Conservation (phyloP, 805 yeast species). For the Kodamaea neixiangensis region DNA sequence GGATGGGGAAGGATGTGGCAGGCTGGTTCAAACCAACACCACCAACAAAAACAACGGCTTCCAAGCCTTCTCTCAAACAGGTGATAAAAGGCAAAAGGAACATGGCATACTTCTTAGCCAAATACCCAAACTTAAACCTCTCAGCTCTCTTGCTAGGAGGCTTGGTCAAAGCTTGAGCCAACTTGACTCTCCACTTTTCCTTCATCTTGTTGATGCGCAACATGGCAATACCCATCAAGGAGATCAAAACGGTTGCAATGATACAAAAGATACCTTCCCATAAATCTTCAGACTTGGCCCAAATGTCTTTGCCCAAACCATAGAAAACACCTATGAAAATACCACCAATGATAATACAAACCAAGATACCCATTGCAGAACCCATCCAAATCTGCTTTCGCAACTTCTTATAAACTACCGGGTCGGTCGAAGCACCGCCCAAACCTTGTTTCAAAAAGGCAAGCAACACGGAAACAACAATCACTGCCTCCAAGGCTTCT, state of each 20-base stretch:
- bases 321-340: slow-evolving; percentile 95
- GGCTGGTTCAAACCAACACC: slow-evolving; percentile 42
- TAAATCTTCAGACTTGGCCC: slow-evolving; percentile 84
- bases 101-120: slow-evolving; percentile 30
- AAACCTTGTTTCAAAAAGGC: slow-evolving; percentile 91
- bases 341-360: slow-evolving; percentile 85
- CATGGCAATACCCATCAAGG: slow-evolving; percentile 96
- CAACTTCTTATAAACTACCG: slow-evolving; percentile 57
- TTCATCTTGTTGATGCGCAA: slow-evolving; percentile 94
- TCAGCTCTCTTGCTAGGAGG: slow-evolving; percentile 51
- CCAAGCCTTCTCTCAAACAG: slow-evolving; percentile 28
- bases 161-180: slow-evolving; percentile 78
- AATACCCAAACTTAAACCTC: slow-evolving; percentile 41
- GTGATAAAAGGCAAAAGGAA: slow-evolving; percentile 29
- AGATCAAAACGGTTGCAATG: slow-evolving; percentile 85
- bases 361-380: slow-evolving; percentile 64
- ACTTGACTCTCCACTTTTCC: slow-evolving; percentile 94
- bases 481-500: slow-evolving; percentile 90
- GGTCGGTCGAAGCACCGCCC: slow-evolving; percentile 53
- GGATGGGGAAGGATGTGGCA: slow-evolving; percentile 86
- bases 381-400: slow-evolving; percentile 89
- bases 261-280: slow-evolving; percentile 97
- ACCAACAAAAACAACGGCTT: slow-evolving; percentile 48
- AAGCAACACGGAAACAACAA: slow-evolving; percentile 85
- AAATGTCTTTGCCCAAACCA: slow-evolving; percentile 74